Base-by-base conservation (phyloP, 2,329 filamentous ascomycete genomes). In the Coleophoma eucalyptorum region DNA sequence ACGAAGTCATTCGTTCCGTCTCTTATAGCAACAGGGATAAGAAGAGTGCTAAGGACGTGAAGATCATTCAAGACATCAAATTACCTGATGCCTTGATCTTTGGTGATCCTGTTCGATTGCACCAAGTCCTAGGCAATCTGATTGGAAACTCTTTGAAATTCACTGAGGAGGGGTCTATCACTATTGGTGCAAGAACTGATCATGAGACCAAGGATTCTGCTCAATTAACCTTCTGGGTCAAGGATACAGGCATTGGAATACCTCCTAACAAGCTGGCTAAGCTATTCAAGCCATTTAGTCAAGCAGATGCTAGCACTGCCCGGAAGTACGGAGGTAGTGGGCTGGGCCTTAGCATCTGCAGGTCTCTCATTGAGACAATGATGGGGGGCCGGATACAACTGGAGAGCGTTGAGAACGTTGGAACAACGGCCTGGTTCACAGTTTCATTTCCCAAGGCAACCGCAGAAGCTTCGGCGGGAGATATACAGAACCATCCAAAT, bases 131-230 rank as follows among this genome's bases (percentile, higher is more conserved):
- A 4, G 89, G 89, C 58, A 97, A 97, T 62, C 78, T 97, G 21
- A 87, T 97, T 41, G 89, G 88, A 55, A 97, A 97, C 72, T 93
- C 89, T 63, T 86, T 96, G 68, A 97, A 97, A 65, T 97, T 97
- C 65, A 97, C 92, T 0, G 88, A 92, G 51, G 80, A 86, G 51
- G 92, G 92, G 1, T 89, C 87, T 0, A 89, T 97, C 52, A 95
- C 89, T 0, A 90, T 97, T 47, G 84, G 84, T 43, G 89, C 90
- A 4, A 80, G 80, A 20, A 79, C 91, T 18, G 84, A 90, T 43
- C 75, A 76, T 7, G 89, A 96, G 64, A 85, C 83, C 10, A 75
- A 80, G 13, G 82, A 89, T 37, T 80, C 79, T 51, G 84, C 90
- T 6, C 85, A 84, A 21, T 76, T 96, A 50, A 91, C 87, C 2